Evolutionary conservation across 140 eudicot species (phyloP).

Genomic region (Eryngium alpinum): DNA sequence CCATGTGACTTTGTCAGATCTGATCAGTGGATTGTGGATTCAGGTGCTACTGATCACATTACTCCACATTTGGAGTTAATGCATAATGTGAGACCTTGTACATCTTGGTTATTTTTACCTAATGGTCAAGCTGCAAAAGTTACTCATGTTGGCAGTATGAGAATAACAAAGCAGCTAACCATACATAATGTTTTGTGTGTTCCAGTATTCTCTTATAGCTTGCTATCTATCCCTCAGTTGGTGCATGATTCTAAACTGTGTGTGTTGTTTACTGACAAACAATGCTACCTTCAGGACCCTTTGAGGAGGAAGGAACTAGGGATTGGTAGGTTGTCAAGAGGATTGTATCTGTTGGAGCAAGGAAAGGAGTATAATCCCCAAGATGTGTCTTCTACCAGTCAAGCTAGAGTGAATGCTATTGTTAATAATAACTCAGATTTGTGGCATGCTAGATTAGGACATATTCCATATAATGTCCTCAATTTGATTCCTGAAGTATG

Average conservation of each 20-base stretch:
- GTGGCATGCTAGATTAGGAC: background rate
- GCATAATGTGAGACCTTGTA: background rate
- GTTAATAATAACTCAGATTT: too few species aligned
- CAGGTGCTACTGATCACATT: background rate
- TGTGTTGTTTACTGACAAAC: background rate
- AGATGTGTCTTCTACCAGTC: too few species aligned
- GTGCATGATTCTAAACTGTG: background rate
- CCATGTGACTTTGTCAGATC: background rate
- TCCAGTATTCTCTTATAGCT: background rate
- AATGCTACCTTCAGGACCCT: background rate
- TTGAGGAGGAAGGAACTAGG: background rate
- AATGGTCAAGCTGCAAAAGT: background rate
- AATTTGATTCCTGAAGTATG: background rate
- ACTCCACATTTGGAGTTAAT: background rate
- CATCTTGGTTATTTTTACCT: background rate
- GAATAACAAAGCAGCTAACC: background rate
- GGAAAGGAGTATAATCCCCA: too few species aligned
- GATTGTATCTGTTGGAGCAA: background rate
- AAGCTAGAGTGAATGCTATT: background rate
- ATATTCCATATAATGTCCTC: background rate
- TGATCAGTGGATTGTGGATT: background rate
- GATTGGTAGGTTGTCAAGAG: background rate
- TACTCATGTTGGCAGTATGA: background rate
- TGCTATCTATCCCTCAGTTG: too few species aligned
- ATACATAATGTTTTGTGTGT: too few species aligned